Base-by-base conservation (phyloP, 1,284 basidiomycete genomes). In the Gymnopus androsaceus region DNA sequence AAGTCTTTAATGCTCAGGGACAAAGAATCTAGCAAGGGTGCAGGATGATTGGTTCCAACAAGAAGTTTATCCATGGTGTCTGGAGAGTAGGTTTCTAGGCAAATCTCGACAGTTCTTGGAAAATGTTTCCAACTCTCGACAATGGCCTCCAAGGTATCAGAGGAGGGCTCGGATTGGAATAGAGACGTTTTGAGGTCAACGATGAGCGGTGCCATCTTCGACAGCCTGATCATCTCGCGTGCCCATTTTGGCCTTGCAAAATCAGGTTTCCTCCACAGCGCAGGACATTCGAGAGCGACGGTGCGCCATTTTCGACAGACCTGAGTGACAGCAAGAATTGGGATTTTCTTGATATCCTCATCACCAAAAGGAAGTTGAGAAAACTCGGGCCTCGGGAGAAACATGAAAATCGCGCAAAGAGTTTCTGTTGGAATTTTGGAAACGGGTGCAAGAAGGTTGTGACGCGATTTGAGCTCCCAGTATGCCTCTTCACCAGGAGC, bases 361-460 rank as follows among this genome's bases (percentile, higher is more conserved):
- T 31, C 4, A 30, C n/a, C 37, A 8, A 8, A 23, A 7, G 17
- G 12, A 12, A 17, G 19, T 6, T n/a, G 25, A 2, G 14, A 17
- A 33, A 17, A 17, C 2, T 54, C 41, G 3, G 41, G 9, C 7
- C 44, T 9, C 14, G 6, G 42, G 30, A 25, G 55, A 30, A 61
- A 57, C 12, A 61, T 42, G 55, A 69, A 66, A 30, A 68, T 65
- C 11, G 19, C 59, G 49, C 59, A 67, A 40, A 70, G 59, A 3
- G 69, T 41, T 59, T 71, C 70, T 1, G 66, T 58, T 5, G 71
- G 69, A 15, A 71, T 61, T 17, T 52, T 46, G n/a, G 63, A 66
- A 28, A 67, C 68, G 30, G 51, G 46, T 40, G 60, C 55, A 23
- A 59, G 48, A 31, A 38, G 21, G 33, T 61, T 59, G 28, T 55